phyloP scores from a whole-genome alignment of 139 green algal species.

The Haematococcus lacustris region DNA sequence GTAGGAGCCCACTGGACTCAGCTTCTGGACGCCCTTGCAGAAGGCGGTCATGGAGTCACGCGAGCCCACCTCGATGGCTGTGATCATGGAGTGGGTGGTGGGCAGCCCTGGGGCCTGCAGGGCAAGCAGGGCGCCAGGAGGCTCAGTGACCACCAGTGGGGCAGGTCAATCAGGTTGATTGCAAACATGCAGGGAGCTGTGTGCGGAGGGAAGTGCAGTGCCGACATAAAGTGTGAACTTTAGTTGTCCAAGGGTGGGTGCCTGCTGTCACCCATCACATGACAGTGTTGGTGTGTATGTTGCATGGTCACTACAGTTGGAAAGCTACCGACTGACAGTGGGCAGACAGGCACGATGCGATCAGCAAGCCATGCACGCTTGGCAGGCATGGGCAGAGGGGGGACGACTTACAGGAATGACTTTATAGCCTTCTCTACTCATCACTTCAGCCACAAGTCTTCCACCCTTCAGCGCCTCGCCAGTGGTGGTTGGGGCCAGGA shows the following conservation, averaged over 20 bases:
- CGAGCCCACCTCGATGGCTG: slow-evolving; percentile 70
- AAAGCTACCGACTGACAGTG: too few species aligned
- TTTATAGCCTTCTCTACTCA: slow-evolving; percentile 48
- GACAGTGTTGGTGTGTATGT: too few species aligned
- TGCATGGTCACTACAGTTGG: too few species aligned
- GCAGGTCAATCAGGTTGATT: not conserved
- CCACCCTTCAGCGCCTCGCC: slow-evolving; percentile 91
- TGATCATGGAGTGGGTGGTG: slow-evolving; percentile 70
- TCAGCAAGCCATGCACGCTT: not conserved
- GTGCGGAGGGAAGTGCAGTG: not conserved
- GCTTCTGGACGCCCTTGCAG: slow-evolving; percentile 72
- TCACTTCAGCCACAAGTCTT: slow-evolving; percentile 66
- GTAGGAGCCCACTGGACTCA: slow-evolving; percentile 83
- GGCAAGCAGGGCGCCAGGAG: not conserved
- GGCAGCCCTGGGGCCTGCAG: slow-evolving; percentile 18
- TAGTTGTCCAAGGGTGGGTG: too few species aligned
- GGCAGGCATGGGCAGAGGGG: not conserved
- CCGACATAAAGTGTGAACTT: not conserved
- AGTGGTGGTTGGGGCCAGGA: slow-evolving; percentile 77
- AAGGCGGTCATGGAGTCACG: slow-evolving; percentile 72
- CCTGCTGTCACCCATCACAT: too few species aligned
- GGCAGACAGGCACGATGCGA: too few species aligned
- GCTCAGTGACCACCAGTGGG: not conserved
- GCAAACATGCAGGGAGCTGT: not conserved
- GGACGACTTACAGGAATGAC: slow-evolving; percentile 36